Percentiles rank a stretch among this genome's conserved stretches.
Conservation (phyloP, 2,329 filamentous ascomycete species). For the Trichophyton schoenleinii region DNA sequence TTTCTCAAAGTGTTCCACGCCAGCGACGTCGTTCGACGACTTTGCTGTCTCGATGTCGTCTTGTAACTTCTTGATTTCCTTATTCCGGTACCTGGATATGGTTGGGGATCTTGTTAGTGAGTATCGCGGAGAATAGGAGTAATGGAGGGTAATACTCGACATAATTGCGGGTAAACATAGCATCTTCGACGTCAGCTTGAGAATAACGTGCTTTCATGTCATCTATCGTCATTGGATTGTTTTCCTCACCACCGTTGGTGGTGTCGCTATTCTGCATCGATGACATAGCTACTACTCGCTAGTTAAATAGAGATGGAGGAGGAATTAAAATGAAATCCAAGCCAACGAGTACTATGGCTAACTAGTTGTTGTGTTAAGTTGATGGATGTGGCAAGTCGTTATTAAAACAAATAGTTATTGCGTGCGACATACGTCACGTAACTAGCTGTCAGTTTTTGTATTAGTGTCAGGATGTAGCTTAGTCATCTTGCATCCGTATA, state of each 20-base stretch:
- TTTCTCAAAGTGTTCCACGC: neutral
- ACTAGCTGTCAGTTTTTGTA: too few species aligned
- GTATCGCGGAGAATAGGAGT: neutral
- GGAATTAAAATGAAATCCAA: too few species aligned
- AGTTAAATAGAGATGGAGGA: too few species aligned
- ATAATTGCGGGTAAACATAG: neutral
- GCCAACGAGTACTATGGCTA: too few species aligned
- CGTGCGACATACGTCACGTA: too few species aligned
- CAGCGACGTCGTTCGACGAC: neutral
- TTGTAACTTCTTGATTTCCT: neutral
- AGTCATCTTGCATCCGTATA: too few species aligned
- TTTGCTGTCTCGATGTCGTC: neutral
- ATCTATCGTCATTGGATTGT: neutral
- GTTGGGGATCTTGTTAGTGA: neutral
- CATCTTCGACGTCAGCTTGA: neutral
- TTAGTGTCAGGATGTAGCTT: too few species aligned
- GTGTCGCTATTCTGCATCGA: neutral
- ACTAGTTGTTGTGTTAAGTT: too few species aligned
- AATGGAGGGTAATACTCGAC: neutral
- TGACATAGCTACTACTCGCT: too few species aligned
- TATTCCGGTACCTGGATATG: neutral
- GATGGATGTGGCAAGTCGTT: too few species aligned
- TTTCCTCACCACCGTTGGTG: neutral
- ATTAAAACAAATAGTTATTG: too few species aligned
- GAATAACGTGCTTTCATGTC: neutral